Base-by-base conservation (phyloP, 2,329 filamentous ascomycete species). In the Exophiala xenobiotica region DNA sequence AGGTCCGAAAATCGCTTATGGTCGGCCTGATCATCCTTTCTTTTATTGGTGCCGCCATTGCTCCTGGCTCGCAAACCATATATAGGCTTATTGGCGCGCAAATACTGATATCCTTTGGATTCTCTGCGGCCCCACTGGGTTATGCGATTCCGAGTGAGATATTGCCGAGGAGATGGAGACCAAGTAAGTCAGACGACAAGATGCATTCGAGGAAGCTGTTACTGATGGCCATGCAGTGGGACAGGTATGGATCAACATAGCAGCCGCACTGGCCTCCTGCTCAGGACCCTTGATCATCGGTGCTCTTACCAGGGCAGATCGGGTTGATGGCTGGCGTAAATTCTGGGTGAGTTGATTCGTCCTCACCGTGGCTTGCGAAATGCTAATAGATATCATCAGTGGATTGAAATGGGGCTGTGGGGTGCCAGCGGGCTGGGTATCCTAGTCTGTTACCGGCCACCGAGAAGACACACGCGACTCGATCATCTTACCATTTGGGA, bases 121-220 rank as follows among this genome's bases (percentile, higher is more conserved):
- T 47, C 20, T 19, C 39, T 4, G 16, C 33, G 6, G 19, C 20
- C 11, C 38, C 46, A 4, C 50, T 56, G 3, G 44, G 18, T 4
- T 56, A 40, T 31, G n/a, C 29, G 9, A 24, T 56, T n/a, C 53
- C 53, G 3, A 56, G 53, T 27, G 53, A 56, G 39, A 56, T 56
- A 24, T 24, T 56, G 16, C 53, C 53, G 3, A 43, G 39, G 20
- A 52, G 23, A 41, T 53, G 49, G 53, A 26, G 53, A 16, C 49
- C 53, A 8, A 44, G 53, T 56, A 44, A 39, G 53, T 54, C 19
- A 14, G 12, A 11, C 8, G 22, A 12, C n/a, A n/a, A 38, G 12
- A 5, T 23, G 7, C 12, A n/a, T 14, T 8, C 27, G n/a, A 18
- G 16, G 44, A 16, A n/a, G 33, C 29, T 7, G 45, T 24, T 23